phyloP scores from a whole-genome alignment of 148 eudicot genomes.

The Diospyros kaki region DNA sequence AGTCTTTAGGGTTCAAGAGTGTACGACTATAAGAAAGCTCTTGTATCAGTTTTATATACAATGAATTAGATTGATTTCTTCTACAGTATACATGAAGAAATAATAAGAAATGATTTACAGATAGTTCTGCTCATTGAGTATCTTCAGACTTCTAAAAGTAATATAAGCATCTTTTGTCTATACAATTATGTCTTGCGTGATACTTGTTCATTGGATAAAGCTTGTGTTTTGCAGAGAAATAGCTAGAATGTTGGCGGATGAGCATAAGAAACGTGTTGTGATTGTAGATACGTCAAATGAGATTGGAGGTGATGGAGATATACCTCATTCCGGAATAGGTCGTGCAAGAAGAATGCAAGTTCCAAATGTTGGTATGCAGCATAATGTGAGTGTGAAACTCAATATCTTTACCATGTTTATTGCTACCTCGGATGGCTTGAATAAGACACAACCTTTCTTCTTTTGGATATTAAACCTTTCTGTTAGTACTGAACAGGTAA shows the following conservation, averaged over 20 bases:
- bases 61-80: too few relatives aligned
- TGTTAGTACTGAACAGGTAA: constrained; percentile 46
- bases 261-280: constrained; percentile 79
- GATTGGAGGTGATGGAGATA: constrained; percentile 98
- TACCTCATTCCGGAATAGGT: constrained; percentile 97
- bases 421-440: constrained; percentile 2
- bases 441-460: background rate
- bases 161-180: background rate
- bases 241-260: constrained; percentile 92
- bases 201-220: background rate
- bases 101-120: background rate
- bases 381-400: constrained; percentile 53
- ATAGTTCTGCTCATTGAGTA: background rate
- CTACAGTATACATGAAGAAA: background rate
- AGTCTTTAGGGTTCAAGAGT: too few relatives aligned
- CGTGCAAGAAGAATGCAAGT: constrained; percentile 99
- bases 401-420: constrained; percentile 1
- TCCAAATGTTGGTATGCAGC: constrained; percentile 94
- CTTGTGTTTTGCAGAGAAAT: constrained; percentile 54
- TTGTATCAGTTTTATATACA: too few relatives aligned
- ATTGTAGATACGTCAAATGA: constrained; percentile 98
- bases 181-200: background rate
- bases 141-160: background rate
- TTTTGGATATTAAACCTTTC: background rate
- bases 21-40: too few relatives aligned